Base-by-base conservation (phyloP, 2,329 filamentous ascomycete genomes). In the Pseudogymnoascus sp. region DNA sequence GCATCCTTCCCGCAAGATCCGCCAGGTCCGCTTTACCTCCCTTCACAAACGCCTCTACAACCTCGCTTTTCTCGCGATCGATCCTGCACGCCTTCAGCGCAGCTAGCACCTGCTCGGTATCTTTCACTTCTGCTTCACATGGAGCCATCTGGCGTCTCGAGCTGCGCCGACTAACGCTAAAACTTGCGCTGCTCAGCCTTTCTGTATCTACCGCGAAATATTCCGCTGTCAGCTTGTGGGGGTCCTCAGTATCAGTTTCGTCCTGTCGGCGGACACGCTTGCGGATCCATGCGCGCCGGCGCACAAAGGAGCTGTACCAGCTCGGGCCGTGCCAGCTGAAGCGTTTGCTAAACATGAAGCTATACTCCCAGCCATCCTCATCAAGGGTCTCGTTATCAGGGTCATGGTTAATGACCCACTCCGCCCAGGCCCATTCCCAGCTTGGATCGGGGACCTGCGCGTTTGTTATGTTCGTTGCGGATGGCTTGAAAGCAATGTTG, bases 281-380 rank as follows among this genome's bases (percentile, higher is more conserved):
- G 43, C 94, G 81, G 60, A 93, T 84, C 94, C 94, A 99, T 20
- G 90, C 85, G 64, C 94, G 82, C 66, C 94, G 80, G 35, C 94
- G 82, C n/a, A 97, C 94, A 70, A 93, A 99, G 1, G 91, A 96
- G 72, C 92, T 93, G 74, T 91, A 96, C 92, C 93, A 97, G 25
- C 85, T 88, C 16, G 89, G 89, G 2, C 87, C 87, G 73, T 99
- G 94, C 94, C 94, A 99, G 2, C 85, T 84, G 66, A 89, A 91
- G 41, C 76, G 78, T 34, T 81, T 84, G 65, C 79, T 78, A 71
- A 97, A 99, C 66, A 89, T 87, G 71, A 97, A 91, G 14, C 90
- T 94, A 74, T 99, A 99, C 71, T 96, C 88, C 94, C 94, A 99
- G 3, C 94, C 94, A 64, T 93, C 89, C 64, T 93, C 88, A 69